Base-by-base conservation (phyloP, 108 stramenopile genomes). In the Cyclostephanos invisitatus region DNA sequence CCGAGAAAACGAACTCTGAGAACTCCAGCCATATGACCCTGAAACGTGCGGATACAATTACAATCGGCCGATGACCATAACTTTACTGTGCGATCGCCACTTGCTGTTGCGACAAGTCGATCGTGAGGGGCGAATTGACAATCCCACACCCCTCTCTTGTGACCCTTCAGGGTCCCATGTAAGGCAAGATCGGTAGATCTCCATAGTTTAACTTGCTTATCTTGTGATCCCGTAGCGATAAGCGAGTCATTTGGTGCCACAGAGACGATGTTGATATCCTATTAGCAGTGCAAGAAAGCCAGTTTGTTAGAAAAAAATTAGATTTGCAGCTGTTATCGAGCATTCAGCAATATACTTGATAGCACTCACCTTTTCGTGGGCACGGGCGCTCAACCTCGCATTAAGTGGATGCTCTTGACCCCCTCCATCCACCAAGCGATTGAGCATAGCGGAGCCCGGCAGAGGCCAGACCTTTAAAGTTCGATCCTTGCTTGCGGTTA, bases 111-210 rank as follows among this genome's bases (percentile, higher is more conserved):
- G n/a, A 99, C 35, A 32, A 96, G 94, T 27, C 94, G 68, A 74
- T 99, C 98, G 37, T 89, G 82, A 28, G 95, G 95, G 50, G 96
- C 96, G 62, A 98, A 99, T 48, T 88, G 89, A 64, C 92, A 91
- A 74, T 94, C 94, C 97, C 97, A 98, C 17, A 99, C 94, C 58
- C 97, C 98, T 42, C 97, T 75, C 64, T 92, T 90, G 64, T 99
- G 98, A 14, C 98, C 98, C 57, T 84, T 95, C 48, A 99, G 70
- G 8, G 93, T 93, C 27, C 88, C 96, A 48, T 82, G 72, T 8
- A 94, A 80, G 21, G 81, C 67, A 25, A 98, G 77, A 62, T 96
- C 96, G 1, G 81, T 80, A 10, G 93, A 72, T 66, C 81, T 75
- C 97, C 98, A 98, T 8, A 98, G 71, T 63, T 96, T 96, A 5